Percentiles rank a stretch among this genome's conserved stretches.
Conservation (phyloP, 2,329 filamentous ascomycete genomes). For the Aureobasidium melanogenum region DNA sequence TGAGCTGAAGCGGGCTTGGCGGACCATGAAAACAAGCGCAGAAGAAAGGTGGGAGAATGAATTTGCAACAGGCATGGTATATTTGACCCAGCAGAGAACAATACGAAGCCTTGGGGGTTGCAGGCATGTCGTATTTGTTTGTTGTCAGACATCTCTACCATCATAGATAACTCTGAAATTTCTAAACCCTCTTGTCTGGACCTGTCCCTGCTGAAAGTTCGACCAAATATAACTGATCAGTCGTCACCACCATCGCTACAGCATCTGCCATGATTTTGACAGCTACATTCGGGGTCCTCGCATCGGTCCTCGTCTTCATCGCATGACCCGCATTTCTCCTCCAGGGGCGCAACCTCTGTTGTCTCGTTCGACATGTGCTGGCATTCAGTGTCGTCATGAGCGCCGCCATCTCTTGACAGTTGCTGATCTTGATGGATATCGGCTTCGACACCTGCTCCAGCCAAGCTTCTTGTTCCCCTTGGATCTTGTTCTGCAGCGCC, state of each 20-base stretch:
- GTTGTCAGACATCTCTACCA: too few relatives aligned
- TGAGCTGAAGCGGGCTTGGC: too few relatives aligned
- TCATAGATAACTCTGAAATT: background rate
- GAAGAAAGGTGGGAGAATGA: too few relatives aligned
- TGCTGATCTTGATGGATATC: background rate
- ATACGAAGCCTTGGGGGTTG: too few relatives aligned
- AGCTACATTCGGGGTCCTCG: background rate
- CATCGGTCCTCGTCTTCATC: background rate
- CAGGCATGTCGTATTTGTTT: too few relatives aligned
- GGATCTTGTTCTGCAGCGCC: background rate
- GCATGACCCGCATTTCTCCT: background rate
- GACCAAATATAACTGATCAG: too few relatives aligned
- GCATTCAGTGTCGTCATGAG: background rate
- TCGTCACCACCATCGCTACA: too few relatives aligned
- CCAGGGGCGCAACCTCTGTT: background rate
- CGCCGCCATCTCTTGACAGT: background rate
- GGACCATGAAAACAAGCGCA: too few relatives aligned
- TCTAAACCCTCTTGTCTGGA: background rate
- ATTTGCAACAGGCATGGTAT: too few relatives aligned
- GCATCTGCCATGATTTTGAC: too few relatives aligned
- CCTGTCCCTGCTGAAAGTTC: too few relatives aligned
- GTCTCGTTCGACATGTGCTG: background rate
- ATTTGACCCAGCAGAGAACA: too few relatives aligned
- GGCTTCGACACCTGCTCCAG: background rate
- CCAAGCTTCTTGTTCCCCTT: background rate